Conservation (phyloP, 73 alveolate species). For the Stentor roeselii region DNA sequence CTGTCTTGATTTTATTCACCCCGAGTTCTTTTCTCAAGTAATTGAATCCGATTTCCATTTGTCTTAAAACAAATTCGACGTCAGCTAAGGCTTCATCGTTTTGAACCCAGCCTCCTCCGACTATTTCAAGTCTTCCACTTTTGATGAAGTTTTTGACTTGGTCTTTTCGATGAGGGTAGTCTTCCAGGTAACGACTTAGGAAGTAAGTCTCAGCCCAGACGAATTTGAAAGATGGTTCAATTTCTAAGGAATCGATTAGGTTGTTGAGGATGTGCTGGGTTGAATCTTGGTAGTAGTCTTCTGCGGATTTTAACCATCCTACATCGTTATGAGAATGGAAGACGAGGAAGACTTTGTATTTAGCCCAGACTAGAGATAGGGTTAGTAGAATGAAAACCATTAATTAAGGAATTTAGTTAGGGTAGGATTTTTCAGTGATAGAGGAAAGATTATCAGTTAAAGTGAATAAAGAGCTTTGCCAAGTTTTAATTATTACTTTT, state of each 20-base stretch:
- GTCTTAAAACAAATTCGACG: slow-evolving; percentile 32
- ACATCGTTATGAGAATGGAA: slow-evolving; percentile 84
- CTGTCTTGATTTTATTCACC: slow-evolving; percentile 62
- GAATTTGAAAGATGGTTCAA: not conserved
- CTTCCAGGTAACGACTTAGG: not conserved
- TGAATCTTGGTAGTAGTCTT: slow-evolving; percentile 45
- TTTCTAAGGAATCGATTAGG: slow-evolving; percentile 26
- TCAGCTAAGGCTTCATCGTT: slow-evolving; percentile 84
- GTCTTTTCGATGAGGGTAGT: not conserved
- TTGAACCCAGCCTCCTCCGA: slow-evolving; percentile 90
- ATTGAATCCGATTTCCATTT: slow-evolving; percentile 69
- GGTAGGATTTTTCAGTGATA: not conserved
- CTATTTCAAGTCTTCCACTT: slow-evolving; percentile 77
- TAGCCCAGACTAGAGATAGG: not conserved
- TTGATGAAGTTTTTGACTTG: slow-evolving; percentile 32
- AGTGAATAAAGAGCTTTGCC: too few relatives aligned
- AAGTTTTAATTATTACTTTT: too few relatives aligned
- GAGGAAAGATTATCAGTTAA: too few relatives aligned
- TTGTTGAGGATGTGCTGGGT: slow-evolving; percentile 28
- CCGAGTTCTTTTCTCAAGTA: slow-evolving; percentile 71
- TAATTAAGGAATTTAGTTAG: not conserved
- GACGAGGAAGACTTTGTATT: slow-evolving; percentile 28
- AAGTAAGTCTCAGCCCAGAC: not conserved
- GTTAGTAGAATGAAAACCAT: not conserved
- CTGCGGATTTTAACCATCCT: slow-evolving; percentile 80